Base-by-base conservation (phyloP, 208 protist species). In the Trypanosoma avium region DNA sequence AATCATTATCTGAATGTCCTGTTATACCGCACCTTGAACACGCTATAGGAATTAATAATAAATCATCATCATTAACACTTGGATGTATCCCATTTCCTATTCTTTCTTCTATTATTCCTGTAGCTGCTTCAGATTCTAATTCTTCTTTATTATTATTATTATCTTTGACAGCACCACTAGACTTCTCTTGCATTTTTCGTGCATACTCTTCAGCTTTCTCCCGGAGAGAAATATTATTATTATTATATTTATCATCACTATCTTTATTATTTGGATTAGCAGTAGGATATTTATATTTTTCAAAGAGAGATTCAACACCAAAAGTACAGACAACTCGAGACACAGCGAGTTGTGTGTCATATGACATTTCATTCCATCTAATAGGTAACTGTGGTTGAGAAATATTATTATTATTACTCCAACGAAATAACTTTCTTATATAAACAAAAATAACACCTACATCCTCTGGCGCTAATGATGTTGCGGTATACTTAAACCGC, bases 401-500 rank as follows among this genome's bases (percentile, higher is more conserved):
- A 13, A 9, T 55, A 36, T 38, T 53, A 49, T 54, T 69, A 38
- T 74, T 6, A 36, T 49, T 49, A 26, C 33, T 62, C 64, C 64
- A 70, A 3, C 17, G 46, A 26, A 70, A 70, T 22, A 68, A 24
- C 38, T 75, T 73, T 30, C 89, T 78, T 35, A 92, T 62, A 64
- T 79, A 88, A 36, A 93, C 89, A 38, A 93, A 65, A 47, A 95
- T 56, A 48, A 84, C 61, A 5, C 89, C 89, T 32, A 92, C 70
- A 54, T 81, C 86, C n/a, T 88, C 79, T 13, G 71, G 77, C 82
- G 86, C 12, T 85, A 78, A 19, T 80, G 58, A 33, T 73, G 49
- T 49, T 78, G 78, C 2, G 79, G 56, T 57, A 40, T 66, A 68
- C 40, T 61, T 61, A 69, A 68, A 68, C 24, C 54, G 46, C 69